Evolutionary conservation across 805 yeast species (phyloP), one percentile per base, ranked within the genome.

Genomic region (Candida schatavii): DNA sequence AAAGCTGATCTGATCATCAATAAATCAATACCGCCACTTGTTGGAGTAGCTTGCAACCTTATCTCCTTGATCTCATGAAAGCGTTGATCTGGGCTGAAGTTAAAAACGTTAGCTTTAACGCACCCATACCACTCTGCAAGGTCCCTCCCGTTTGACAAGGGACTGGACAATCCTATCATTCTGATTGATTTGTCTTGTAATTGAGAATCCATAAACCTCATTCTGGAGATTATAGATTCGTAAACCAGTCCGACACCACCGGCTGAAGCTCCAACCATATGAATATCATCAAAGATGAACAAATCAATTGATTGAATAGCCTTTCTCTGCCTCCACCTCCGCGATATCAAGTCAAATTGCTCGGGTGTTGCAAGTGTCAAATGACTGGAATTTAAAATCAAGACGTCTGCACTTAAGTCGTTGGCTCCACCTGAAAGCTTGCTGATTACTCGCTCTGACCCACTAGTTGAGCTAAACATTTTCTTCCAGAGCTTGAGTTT

Each of bases 51-150:
- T 42, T 75, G 78, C 35, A 85, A 52, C 48, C 73, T 82, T 17
- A 85, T 78, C 40, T 70, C 72, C 42, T 75, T 78, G 11, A 88
- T 51, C 3, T 85, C 80, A 33, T 64, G 56, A 6, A 68, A 64
- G 43, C 91, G 68, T 34, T 80, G 83, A 38, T 66, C 66, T 0
- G 95, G 81, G 14, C 80, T 74, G 56, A 85, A 89, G 52, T 88
- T 89, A 66, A 72, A 88, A 4, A 82, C 70, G 37, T 79, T 70
- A 17, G 61, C 66, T 51, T 80, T 83, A 1, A 73, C 51, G 20
- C 85, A 82, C 2, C 93, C 95, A 22, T 93, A 61, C 97, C 98
- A 93, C 41, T 83, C 87, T 1, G 86, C 91, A 44, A 90, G 62
- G 48, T 88, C 96, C 39, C 78, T 72, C 3, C 85, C 86, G 54